Base-by-base conservation (phyloP, 176 grass and related monocot species). In the Juncus inflexus region DNA sequence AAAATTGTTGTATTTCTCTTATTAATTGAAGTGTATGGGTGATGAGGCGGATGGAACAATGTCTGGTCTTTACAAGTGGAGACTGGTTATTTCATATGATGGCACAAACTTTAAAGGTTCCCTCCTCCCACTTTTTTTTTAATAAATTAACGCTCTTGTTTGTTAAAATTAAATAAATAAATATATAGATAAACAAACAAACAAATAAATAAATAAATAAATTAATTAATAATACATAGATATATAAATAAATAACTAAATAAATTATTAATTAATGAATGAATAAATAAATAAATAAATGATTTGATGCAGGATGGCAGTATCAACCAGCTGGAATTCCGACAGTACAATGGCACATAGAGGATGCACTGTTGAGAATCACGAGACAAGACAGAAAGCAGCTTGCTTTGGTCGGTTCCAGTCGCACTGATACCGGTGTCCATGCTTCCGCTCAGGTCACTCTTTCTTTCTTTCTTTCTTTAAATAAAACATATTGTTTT, bases 371-470 rank as follows among this genome's bases (percentile, higher is more conserved):
- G 12, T 83, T 80, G 39, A 52, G 57, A 73, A 65, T 86, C 60
- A 96, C 87, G 54, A 91, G 91, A 66, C 79, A 91, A 40, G 58
- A 87, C 50, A 79, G 87, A 12, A 85, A 84, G 65, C 80, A 96
- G 45, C 87, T 96, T 58, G 85, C 76, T 38, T 81, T 96, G 67
- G 82, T 91, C 66, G 92, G 92, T 64, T 79, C 92, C 58, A 74
- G 87, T 71, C 90, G 92, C 64, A 96, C 92, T 60, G 87, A 96
- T 81, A 66, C 84, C 78, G 92, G 92, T 83, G 92, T 96, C 76
- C 92, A 96, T 81, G 87, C 92, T 58, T 79, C 77, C 84, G 92
- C 84, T 86, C 92, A 96, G 87, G 92, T 96, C 83, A 73, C 85
- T 1, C 9, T 40, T 52, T 65, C 3, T 55, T 54, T 65, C 3